These are phyloP conservation scores for Erodium moschatum DNA, from an alignment of 441 rosid species.

Conservation along the genomic window DNA sequence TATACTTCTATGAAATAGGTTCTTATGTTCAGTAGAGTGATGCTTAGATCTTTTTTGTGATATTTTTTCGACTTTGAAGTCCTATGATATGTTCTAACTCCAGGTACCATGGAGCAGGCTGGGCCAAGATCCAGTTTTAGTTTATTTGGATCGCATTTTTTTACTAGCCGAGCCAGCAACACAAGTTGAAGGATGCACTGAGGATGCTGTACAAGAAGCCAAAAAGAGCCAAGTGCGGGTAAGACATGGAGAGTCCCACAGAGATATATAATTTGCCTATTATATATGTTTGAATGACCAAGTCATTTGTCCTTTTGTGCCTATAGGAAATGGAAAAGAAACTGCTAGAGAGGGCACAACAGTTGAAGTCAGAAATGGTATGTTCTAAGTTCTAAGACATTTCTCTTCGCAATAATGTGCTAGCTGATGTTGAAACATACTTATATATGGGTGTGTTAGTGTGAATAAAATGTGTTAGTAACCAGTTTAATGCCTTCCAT, in stretches of 20 bases:
- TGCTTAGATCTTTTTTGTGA: not conserved
- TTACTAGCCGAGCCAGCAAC: constrained; percentile 91
- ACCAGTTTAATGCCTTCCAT: constrained; percentile 21
- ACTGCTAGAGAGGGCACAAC: constrained; percentile 65
- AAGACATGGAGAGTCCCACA: constrained; percentile 32
- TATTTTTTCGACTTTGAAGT: constrained; percentile 1
- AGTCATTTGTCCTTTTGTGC: constrained; percentile 18
- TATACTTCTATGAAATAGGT: not conserved
- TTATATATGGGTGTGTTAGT: not conserved
- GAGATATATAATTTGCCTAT: constrained; percentile 5
- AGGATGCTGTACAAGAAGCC: constrained; percentile 88
- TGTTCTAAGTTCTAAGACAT: constrained; percentile 17
- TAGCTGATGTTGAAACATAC: not conserved
- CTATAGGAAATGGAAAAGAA: constrained; percentile 84
- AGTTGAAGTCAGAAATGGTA: constrained; percentile 80
- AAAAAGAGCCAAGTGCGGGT: constrained; percentile 79
- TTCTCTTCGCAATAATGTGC: no score
- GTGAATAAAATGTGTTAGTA: constrained; percentile 9
- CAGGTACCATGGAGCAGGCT: constrained; percentile 99
- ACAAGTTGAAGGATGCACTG: constrained; percentile 61
- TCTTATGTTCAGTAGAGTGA: not conserved
- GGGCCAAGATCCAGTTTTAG: constrained; percentile 96
- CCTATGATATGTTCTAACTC: constrained; percentile 18
- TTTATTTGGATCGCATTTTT: constrained; percentile 78
- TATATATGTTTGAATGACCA: constrained; percentile 9